phyloP scores from a whole-genome alignment of 129 eudicot species.

The Escallonia herrerae region DNA sequence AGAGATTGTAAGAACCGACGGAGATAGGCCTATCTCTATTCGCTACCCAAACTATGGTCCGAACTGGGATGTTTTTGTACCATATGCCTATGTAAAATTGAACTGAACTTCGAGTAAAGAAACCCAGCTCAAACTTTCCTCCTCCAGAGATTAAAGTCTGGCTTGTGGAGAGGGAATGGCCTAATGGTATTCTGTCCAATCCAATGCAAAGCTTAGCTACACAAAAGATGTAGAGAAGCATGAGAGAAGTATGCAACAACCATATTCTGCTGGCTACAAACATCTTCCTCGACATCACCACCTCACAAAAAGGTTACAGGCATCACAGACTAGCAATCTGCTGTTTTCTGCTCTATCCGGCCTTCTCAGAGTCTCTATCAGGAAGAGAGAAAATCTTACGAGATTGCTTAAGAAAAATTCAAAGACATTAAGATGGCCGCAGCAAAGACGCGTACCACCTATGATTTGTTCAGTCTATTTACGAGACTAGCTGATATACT shows the following conservation, averaged over 20 bases:
- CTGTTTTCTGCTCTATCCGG: too few relatives aligned
- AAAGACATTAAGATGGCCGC: too few relatives aligned
- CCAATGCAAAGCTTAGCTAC: neutral
- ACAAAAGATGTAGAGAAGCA: neutral
- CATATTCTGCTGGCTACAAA: neutral
- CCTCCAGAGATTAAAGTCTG: conserved; percentile 10
- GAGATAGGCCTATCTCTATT: conserved; percentile 19
- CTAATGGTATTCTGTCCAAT: conserved; percentile 1
- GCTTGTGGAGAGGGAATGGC: conserved; percentile 7
- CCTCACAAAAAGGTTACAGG: too few relatives aligned
- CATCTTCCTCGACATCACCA: too few relatives aligned
- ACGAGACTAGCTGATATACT: too few relatives aligned
- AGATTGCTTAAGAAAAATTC: too few relatives aligned
- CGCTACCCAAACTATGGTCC: conserved; percentile 8
- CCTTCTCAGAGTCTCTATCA: too few relatives aligned
- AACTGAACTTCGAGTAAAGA: conserved; percentile 10
- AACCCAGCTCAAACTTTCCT: conserved; percentile 18
- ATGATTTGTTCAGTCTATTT: too few relatives aligned
- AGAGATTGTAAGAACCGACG: neutral
- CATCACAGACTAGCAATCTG: too few relatives aligned
- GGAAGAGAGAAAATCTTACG: too few relatives aligned
- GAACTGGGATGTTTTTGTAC: conserved; percentile 11
- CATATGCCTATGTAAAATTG: conserved; percentile 19
- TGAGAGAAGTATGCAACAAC: neutral
- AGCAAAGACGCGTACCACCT: too few relatives aligned